Conservation (phyloP, 495 filamentous ascomycete species). For the Clohesyomyces aquaticus region DNA sequence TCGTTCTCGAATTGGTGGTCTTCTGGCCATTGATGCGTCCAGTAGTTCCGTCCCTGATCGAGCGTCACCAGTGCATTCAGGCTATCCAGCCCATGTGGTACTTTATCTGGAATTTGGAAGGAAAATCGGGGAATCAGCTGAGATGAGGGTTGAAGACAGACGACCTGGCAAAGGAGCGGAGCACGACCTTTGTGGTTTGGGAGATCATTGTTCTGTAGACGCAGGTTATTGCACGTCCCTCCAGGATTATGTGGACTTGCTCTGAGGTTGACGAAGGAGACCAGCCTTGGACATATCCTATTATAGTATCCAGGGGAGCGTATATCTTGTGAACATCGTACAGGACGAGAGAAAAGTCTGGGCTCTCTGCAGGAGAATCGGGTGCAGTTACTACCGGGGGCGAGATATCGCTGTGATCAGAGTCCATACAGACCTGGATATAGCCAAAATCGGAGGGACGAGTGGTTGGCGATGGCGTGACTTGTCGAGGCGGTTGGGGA, state of each 20-base stretch:
- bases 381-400: neutral
- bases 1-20: slow-evolving; percentile 1
- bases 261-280: neutral
- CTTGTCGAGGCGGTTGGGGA: neutral
- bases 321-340: slow-evolving; percentile 6
- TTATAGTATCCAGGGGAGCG: slow-evolving; percentile 13
- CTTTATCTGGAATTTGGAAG: slow-evolving; percentile 5
- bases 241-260: slow-evolving; percentile 17
- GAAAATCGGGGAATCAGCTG: slow-evolving; percentile 18
- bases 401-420: neutral
- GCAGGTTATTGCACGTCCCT: slow-evolving; percentile 16
- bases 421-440: slow-evolving; percentile 7
- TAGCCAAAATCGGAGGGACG: slow-evolving; percentile 25
- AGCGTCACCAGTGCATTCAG: neutral
- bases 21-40: slow-evolving; percentile 9
- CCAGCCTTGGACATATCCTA: slow-evolving; percentile 14
- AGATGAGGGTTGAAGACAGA: slow-evolving; percentile 1
- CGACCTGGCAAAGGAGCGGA: slow-evolving; percentile 11
- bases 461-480: slow-evolving; percentile 7
- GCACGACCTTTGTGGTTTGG: slow-evolving; percentile 2
- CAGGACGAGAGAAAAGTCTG: slow-evolving; percentile 9
- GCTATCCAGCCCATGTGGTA: neutral
- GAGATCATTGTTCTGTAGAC: neutral
- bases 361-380: neutral
- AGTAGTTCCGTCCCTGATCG: neutral